Conservation (phyloP, 345 rosid genomes). For the Euphorbia tirucalli region DNA sequence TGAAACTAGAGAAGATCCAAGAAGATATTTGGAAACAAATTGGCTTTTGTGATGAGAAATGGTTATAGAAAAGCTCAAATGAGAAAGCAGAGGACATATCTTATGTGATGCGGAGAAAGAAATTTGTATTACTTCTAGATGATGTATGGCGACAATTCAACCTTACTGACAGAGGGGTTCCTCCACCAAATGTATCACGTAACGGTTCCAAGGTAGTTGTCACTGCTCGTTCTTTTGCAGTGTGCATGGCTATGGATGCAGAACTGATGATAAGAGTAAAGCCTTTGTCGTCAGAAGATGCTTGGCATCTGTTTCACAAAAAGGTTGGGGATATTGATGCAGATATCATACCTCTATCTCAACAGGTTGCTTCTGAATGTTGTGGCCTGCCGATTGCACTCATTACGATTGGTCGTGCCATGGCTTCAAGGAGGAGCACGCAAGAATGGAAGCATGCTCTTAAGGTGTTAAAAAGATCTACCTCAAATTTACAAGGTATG, state of each 20-base stretch:
- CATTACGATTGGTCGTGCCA: constrained; percentile 15
- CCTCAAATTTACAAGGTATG: neutral
- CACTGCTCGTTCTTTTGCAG: neutral
- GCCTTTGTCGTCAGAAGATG: neutral
- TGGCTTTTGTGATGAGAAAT: constrained; percentile 23
- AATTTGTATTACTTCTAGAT: constrained; percentile 15
- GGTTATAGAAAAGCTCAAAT: constrained; percentile 25
- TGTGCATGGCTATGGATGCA: neutral
- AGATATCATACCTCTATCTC: neutral
- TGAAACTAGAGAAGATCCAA: constrained; percentile 34
- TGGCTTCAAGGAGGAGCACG: constrained; percentile 1
- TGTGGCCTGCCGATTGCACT: constrained; percentile 22
- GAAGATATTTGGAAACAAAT: constrained; percentile 35
- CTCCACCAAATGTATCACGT: neutral
- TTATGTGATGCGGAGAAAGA: neutral
- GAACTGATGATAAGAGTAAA: neutral
- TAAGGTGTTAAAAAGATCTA: neutral
- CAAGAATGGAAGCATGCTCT: constrained; percentile 17
- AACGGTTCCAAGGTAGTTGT: neutral
- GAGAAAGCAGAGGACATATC: neutral
- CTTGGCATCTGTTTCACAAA: neutral
- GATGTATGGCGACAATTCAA: neutral
- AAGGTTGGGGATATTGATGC: constrained; percentile 3
- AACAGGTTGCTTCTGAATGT: constrained; percentile 5
- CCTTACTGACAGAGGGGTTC: neutral